Conservation (phyloP, 768 basidiomycete species). For the Lactarius quietus region DNA sequence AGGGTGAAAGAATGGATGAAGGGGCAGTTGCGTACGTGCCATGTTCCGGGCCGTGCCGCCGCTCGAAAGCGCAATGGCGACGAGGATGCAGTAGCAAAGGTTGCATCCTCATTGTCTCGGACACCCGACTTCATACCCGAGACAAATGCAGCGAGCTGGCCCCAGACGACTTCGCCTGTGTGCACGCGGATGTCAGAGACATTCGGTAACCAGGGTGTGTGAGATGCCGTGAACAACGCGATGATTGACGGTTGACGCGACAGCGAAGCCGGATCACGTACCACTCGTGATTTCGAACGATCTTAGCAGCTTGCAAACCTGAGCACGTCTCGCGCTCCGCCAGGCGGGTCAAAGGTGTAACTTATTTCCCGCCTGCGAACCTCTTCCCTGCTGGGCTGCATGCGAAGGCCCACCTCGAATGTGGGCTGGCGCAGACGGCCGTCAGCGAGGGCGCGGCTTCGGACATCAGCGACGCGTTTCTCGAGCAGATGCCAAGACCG, state of each 20-base stretch:
- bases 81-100: neutral
- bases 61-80: conserved; percentile 23
- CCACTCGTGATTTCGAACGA: conserved; percentile 22
- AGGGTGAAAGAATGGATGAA: too few relatives aligned
- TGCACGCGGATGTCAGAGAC: neutral
- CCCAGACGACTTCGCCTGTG: conserved; percentile 25
- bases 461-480: conserved; percentile 16
- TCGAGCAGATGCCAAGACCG: conserved; percentile 18
- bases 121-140: conserved; percentile 21
- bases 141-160: conserved; percentile 20
- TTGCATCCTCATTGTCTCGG: conserved; percentile 6
- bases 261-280: conserved; percentile 3
- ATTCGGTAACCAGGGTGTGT: neutral
- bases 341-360: conserved; percentile 20
- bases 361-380: conserved; percentile 11
- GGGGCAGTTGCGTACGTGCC: conserved; percentile 14
- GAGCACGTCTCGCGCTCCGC: conserved; percentile 10
- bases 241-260: neutral
- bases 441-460: conserved; percentile 13
- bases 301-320: conserved; percentile 1
- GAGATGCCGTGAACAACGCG: neutral
- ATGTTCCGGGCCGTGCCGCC: conserved; percentile 22
- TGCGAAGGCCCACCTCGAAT: conserved; percentile 16
- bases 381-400: conserved; percentile 20
- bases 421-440: conserved; percentile 17